Conservation (phyloP, 306 rosid genomes). For the Pterocarpus santalinus region DNA sequence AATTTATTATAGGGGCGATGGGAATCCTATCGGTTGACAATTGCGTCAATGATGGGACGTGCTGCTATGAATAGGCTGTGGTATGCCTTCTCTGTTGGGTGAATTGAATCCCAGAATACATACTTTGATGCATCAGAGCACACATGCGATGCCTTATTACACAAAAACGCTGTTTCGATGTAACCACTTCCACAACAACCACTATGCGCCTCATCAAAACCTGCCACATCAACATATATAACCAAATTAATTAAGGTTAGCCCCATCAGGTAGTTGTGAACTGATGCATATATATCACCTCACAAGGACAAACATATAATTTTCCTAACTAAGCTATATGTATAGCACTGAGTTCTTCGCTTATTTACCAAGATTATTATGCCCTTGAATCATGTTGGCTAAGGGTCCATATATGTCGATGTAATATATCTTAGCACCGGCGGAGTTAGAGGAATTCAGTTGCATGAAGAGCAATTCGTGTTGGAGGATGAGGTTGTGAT, state of each 20-base stretch:
- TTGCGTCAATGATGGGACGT: constrained; percentile 51
- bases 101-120: constrained; percentile 82
- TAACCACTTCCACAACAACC: constrained; percentile 84
- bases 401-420: constrained; percentile 65
- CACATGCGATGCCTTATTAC: constrained; percentile 51
- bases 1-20: too few relatives aligned
- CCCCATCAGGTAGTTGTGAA: too few relatives aligned
- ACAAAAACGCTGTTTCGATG: constrained; percentile 59
- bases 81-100: constrained; percentile 66
- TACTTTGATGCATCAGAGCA: constrained; percentile 70
- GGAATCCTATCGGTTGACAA: constrained; percentile 43
- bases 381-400: constrained; percentile 52
- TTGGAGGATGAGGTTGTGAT: constrained; percentile 66
- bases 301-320: too few relatives aligned
- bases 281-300: not conserved
- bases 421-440: constrained; percentile 52
- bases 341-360: too few relatives aligned
- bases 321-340: not conserved
- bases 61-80: constrained; percentile 36
- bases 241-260: not conserved
- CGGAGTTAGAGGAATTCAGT: constrained; percentile 37
- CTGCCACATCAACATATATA: constrained; percentile 36
- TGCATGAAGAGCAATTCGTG: constrained; percentile 57
- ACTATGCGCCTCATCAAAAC: constrained; percentile 57
- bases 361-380: constrained; percentile 48